Conservation (phyloP, 768 basidiomycete species). For the Suillus americanus region DNA sequence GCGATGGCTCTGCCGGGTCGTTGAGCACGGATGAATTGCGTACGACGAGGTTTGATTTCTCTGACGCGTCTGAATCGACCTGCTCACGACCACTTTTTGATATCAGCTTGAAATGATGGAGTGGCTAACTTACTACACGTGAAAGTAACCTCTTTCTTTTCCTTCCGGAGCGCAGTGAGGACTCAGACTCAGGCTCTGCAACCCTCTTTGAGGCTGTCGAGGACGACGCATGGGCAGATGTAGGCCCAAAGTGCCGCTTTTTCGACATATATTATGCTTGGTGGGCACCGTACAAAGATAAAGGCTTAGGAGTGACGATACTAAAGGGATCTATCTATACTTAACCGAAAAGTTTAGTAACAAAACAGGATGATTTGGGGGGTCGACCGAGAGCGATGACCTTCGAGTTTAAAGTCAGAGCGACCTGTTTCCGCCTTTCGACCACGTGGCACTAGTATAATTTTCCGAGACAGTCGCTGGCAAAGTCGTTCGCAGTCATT, state of each 20-base stretch:
- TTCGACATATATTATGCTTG: neutral
- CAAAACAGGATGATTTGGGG: constrained; percentile 1
- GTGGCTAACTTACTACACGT: constrained; percentile 2
- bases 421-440: neutral
- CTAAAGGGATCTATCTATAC: neutral
- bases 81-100: neutral
- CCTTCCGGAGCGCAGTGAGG: neutral
- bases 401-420: neutral
- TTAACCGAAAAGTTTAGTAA: neutral
- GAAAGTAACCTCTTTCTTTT: constrained; percentile 2
- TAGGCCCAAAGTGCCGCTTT: neutral
- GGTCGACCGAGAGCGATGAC: neutral
- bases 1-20: neutral
- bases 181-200: neutral
- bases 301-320: constrained; percentile 2
- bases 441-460: constrained; percentile 4
- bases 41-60: neutral
- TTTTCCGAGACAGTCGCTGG: neutral
- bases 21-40: neutral
- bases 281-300: neutral
- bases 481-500: neutral
- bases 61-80: constrained; percentile 2
- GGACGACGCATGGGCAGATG: neutral
- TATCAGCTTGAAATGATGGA: neutral
- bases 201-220: neutral